Evolutionary conservation across 768 basidiomycete species (phyloP).

Genomic region (Mycena filopes): DNA sequence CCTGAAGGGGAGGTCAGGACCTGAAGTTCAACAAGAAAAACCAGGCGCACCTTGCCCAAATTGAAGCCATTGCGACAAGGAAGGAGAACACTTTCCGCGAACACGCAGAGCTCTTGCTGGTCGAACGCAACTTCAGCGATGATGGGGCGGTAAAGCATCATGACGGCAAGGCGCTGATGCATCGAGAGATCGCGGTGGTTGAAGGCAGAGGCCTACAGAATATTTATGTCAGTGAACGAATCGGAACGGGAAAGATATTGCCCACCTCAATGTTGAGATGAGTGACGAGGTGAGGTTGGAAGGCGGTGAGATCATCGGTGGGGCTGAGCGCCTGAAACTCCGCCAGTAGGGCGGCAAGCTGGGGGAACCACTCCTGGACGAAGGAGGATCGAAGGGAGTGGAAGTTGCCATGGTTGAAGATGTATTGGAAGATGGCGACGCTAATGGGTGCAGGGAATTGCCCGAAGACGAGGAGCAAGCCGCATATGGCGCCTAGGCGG

Average conservation of each 20-base stretch:
- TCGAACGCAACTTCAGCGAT: neutral
- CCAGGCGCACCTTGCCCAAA: neutral
- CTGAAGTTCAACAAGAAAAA: neutral
- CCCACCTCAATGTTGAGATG: neutral
- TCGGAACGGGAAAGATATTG: neutral
- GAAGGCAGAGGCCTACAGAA: neutral
- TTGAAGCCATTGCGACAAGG: neutral
- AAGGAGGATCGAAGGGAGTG: neutral
- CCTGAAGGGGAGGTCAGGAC: neutral
- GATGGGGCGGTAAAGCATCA: neutral
- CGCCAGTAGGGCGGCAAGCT: neutral
- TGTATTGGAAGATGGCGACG: constrained; percentile 8
- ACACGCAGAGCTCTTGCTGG: neutral
- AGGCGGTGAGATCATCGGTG: neutral
- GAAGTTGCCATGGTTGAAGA: constrained; percentile 2
- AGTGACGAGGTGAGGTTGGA: neutral
- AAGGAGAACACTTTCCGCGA: neutral
- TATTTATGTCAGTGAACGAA: too few relatives aligned
- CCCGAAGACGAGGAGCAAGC: neutral
- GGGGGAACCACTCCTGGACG: constrained; percentile 2
- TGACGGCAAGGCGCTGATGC: neutral
- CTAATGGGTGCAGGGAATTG: neutral
- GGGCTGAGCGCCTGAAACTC: neutral
- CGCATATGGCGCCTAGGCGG: constrained; percentile 5
- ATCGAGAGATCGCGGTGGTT: neutral